phyloP scores from a whole-genome alignment of 192 early-diverging fungal genomes.

The Kickxella alabastrina region DNA sequence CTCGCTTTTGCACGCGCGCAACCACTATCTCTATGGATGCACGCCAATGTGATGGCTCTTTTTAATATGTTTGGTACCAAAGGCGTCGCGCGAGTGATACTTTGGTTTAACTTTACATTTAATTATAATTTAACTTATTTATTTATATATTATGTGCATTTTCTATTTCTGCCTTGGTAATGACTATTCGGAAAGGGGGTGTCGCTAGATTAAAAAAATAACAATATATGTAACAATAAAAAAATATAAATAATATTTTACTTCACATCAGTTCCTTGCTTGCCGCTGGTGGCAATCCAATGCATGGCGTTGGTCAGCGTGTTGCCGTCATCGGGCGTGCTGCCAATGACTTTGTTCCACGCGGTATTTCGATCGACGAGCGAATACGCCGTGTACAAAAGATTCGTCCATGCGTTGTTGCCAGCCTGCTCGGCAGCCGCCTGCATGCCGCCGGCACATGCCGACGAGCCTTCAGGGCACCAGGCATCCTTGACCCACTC shows the following conservation, averaged over 20 bases:
- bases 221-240: neutral
- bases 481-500: constrained; percentile 52
- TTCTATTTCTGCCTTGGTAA: no score
- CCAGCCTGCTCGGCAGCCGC: constrained; percentile 25
- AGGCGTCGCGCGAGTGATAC: no score
- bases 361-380: constrained; percentile 47
- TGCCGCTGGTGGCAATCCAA: constrained; percentile 49
- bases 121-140: neutral
- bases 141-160: neutral
- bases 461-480: constrained; percentile 17
- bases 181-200: no score
- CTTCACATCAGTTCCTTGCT: constrained; percentile 2
- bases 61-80: no score
- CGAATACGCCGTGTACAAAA: constrained; percentile 48
- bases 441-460: constrained; percentile 41
- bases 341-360: constrained; percentile 10
- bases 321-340: constrained; percentile 54
- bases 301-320: constrained; percentile 51
- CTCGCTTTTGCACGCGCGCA: constrained; percentile 27
- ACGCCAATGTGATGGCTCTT: no score
- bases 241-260: neutral
- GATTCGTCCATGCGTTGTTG: constrained; percentile 40
- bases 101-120: no score
- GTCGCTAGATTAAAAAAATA: neutral
- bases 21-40: constrained; percentile 45